Conservation (phyloP, 75 land plant species). For the Pinus tabuliformis region DNA sequence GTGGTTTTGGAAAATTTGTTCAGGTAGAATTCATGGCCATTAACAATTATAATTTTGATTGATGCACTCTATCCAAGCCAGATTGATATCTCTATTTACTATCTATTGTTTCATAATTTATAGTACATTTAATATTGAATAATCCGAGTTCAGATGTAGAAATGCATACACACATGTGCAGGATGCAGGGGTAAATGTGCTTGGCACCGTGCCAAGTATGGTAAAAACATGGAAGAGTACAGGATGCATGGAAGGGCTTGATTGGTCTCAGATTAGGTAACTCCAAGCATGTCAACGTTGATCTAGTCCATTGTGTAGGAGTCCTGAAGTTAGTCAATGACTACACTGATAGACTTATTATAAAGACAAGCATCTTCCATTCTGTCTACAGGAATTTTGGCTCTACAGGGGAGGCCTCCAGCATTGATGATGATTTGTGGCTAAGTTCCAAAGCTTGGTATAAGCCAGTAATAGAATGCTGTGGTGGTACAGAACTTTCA, state of each 20-base stretch:
- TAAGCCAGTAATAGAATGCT: constrained; percentile 81
- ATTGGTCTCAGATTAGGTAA: constrained; percentile 82
- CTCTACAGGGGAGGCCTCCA: constrained; percentile 91
- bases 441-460: constrained; percentile 75
- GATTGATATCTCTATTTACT: neutral
- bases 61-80: neutral
- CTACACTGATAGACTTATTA: neutral
- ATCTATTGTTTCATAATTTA: neutral
- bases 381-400: constrained; percentile 50
- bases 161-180: constrained; percentile 13
- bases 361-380: neutral
- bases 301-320: neutral
- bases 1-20: constrained; percentile 86
- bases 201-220: constrained; percentile 95
- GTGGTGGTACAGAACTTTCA: constrained; percentile 96
- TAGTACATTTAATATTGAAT: neutral
- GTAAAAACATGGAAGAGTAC: constrained; percentile 86
- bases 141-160: neutral
- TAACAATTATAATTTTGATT: neutral
- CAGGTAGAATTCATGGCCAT: constrained; percentile 45
- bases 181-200: constrained; percentile 83
- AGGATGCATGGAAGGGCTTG: constrained; percentile 74
- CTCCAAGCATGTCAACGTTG: constrained; percentile 1
- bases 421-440: constrained; percentile 92
- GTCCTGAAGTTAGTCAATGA: neutral